These are phyloP conservation scores for Neonectria hederae DNA, from an alignment of 2,329 filamentous ascomycete species.

Conservation along the genomic window DNA sequence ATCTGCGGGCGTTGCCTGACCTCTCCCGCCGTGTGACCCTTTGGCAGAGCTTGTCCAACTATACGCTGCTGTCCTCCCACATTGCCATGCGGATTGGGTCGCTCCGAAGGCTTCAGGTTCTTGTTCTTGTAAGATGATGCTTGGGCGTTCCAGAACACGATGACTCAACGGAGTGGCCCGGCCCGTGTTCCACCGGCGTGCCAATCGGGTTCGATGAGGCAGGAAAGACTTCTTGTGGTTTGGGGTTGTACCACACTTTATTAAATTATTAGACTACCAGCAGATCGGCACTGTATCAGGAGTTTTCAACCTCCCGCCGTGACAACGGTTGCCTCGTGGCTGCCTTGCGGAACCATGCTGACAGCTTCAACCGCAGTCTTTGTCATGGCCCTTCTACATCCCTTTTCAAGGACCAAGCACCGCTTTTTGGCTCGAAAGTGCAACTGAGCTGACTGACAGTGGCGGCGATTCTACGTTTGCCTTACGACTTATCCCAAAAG, in stretches of 20 bases:
- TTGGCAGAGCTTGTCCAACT: neutral
- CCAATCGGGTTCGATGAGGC: neutral
- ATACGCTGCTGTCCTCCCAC: neutral
- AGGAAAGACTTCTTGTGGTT: neutral
- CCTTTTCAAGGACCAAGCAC: neutral
- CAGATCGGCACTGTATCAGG: neutral
- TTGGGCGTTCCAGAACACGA: neutral
- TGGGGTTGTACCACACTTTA: neutral
- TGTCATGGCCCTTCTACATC: neutral
- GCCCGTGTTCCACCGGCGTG: neutral
- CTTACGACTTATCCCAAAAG: neutral
- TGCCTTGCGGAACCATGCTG: slow-evolving; percentile 9
- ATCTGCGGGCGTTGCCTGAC: neutral
- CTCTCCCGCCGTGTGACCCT: neutral
- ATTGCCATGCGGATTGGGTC: neutral
- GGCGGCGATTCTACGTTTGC: neutral
- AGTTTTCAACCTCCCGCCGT: slow-evolving; percentile 10
- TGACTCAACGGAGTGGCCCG: neutral
- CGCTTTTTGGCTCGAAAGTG: slow-evolving; percentile 4
- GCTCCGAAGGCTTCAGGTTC: neutral
- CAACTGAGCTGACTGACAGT: neutral
- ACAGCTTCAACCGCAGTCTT: neutral
- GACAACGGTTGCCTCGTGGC: slow-evolving; percentile 2
- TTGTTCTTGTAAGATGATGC: neutral
- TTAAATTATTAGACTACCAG: too few relatives aligned